Percentiles rank a stretch among this genome's conserved stretches.
Evolutionary conservation across 202 grass and related monocot species (phyloP).

Genomic region (Alloteropsis angusta): DNA sequence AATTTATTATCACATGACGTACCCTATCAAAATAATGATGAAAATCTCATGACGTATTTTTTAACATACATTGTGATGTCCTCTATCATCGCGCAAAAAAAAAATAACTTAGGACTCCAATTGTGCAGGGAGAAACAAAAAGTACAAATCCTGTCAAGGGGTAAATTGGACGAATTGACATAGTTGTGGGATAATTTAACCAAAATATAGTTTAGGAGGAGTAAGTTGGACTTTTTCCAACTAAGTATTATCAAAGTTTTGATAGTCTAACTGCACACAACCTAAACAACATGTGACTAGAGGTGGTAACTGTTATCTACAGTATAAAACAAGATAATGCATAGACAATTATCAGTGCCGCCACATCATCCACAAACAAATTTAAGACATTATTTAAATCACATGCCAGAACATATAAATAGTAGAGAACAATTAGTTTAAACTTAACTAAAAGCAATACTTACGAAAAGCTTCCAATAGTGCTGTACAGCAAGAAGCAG

Average conservation of each 20-base stretch:
- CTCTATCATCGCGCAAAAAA: too few species aligned
- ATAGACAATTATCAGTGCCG: not conserved
- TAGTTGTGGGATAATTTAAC: too few species aligned
- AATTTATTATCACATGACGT: too few species aligned
- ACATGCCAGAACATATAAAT: conserved; percentile 3
- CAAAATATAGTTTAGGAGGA: too few species aligned
- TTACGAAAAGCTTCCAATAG: conserved; percentile 96
- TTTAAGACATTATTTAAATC: not conserved
- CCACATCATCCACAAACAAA: not conserved
- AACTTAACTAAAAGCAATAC: conserved; percentile 19
- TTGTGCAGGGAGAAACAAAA: too few species aligned
- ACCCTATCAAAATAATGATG: too few species aligned
- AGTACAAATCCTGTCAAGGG: too few species aligned
- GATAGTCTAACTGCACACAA: not conserved
- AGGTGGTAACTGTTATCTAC: not conserved
- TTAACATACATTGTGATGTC: too few species aligned
- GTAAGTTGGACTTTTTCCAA: too few species aligned
- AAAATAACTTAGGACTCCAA: too few species aligned
- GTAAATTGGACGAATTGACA: too few species aligned
- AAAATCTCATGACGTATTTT: too few species aligned
- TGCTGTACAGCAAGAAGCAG: conserved; percentile 87
- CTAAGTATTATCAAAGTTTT: not conserved
- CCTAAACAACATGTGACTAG: not conserved
- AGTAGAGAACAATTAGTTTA: not conserved
- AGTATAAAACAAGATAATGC: not conserved